Evolutionary conservation across 768 basidiomycete genomes (phyloP), one percentile per base, ranked within the genome.

Genomic region (Mycena galopus): DNA sequence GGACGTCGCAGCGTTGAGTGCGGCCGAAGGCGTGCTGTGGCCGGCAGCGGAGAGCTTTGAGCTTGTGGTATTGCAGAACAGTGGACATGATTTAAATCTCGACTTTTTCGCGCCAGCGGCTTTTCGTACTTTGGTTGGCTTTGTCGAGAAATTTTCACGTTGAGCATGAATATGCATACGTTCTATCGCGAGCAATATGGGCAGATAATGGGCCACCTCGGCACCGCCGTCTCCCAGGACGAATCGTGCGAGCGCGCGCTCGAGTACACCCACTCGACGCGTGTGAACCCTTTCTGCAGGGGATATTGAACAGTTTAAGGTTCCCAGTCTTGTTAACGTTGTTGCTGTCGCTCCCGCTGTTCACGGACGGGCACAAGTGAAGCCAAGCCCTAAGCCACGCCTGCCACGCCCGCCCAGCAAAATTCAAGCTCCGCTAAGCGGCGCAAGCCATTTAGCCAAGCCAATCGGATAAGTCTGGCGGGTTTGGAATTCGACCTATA

Each of bases 1-100:
- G 14, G 55, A 65, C 11, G 65, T 58, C 29, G 29, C 56, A 37
- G 65, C 65, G 39, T 44, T 67, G 65, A 58, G 16, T 39, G 56
- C 25, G 37, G 21, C 29, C 37, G 65, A 67, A 32, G 12, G 39
- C 19, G 37, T 30, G 19, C 30, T 67, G 35, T 67, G 65, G 65
- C 65, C 65, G 4, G 39, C 3, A 6, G 65, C 56, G 21, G 3
- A 32, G 39, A 67, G 65, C 30, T 67, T 67, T 33, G 65, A 67
- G 27, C 4, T 67, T 33, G 56, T 58, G 25, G 56, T 67, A 25
- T 6, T 14, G 8, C 35, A 37, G 14, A 14, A 14, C 6, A 37
- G 35, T 14, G 35, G 35, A 37, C 35, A 67, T 47, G 65, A 67
- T 67, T 1, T 67, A 29, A 67, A 58, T 32, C 37, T 67, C 12